These are phyloP conservation scores for Neocucurbitaria cava DNA, from an alignment of 2,329 filamentous ascomycete species.

Conservation along the genomic window DNA sequence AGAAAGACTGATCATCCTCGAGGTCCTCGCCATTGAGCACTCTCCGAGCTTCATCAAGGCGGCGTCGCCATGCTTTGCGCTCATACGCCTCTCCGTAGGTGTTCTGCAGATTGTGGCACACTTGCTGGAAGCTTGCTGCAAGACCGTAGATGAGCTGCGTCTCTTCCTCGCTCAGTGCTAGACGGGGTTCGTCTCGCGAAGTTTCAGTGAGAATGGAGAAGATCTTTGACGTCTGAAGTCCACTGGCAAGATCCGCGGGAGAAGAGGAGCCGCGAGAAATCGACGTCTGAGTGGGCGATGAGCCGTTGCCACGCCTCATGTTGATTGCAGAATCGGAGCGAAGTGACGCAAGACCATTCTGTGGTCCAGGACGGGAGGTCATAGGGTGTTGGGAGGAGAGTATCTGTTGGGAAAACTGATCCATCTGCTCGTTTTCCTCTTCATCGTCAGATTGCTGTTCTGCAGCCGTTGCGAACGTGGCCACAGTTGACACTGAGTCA, in stretches of 20 bases:
- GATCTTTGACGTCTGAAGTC: constrained; percentile 49
- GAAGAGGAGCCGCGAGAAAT: constrained; percentile 40
- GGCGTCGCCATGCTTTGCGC: constrained; percentile 69
- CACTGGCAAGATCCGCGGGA: constrained; percentile 36
- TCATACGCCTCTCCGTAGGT: constrained; percentile 60
- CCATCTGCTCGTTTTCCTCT: constrained; percentile 52
- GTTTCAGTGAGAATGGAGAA: constrained; percentile 53
- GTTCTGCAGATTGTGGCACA: constrained; percentile 59
- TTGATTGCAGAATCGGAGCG: constrained; percentile 45
- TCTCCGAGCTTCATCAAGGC: constrained; percentile 76
- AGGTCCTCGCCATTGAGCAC: constrained; percentile 71
- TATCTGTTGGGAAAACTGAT: constrained; percentile 46
- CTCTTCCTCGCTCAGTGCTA: constrained; percentile 60
- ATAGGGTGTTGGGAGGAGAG: constrained; percentile 29
- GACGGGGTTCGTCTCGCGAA: constrained; percentile 37
- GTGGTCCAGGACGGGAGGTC: constrained; percentile 20
- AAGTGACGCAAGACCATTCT: constrained; percentile 25
- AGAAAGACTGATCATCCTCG: constrained; percentile 47
- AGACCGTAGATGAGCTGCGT: constrained; percentile 59
- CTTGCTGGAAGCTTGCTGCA: constrained; percentile 62
- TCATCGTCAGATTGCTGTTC: constrained; percentile 56
- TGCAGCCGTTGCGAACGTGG: constrained; percentile 69
- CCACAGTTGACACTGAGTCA: constrained; percentile 67
- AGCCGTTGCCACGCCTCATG: constrained; percentile 31
- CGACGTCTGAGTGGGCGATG: constrained; percentile 39